phyloP scores from a whole-genome alignment of 2,329 filamentous ascomycete genomes.

The Chaetomiaceae sp. region DNA sequence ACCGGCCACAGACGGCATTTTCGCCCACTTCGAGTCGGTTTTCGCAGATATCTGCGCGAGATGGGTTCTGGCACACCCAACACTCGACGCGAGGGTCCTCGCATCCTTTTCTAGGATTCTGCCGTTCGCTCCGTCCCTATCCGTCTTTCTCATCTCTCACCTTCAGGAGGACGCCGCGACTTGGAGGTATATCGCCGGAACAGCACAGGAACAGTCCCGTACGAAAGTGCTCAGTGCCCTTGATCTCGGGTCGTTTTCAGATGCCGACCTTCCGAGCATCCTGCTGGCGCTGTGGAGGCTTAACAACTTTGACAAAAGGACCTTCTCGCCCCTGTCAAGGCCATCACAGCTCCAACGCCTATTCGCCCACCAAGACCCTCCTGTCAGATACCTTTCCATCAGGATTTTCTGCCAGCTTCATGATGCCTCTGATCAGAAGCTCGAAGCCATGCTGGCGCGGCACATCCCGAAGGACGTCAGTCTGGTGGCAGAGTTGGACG shows the following conservation, averaged over 20 bases:
- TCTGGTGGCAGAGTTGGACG: slow-evolving; percentile 69
- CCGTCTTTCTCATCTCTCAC: slow-evolving; percentile 53
- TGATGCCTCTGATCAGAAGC: slow-evolving; percentile 70
- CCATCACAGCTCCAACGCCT: slow-evolving; percentile 63
- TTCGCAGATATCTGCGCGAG: slow-evolving; percentile 78
- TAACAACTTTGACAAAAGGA: slow-evolving; percentile 65
- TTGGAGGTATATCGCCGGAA: no score
- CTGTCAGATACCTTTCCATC: slow-evolving; percentile 74
- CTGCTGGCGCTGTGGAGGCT: slow-evolving; percentile 73
- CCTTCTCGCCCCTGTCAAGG: slow-evolving; percentile 53
- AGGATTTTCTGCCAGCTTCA: slow-evolving; percentile 75
- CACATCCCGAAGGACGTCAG: slow-evolving; percentile 56
- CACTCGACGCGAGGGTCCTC: slow-evolving; percentile 44
- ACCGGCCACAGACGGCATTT: slow-evolving; percentile 64
- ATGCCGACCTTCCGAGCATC: slow-evolving; percentile 30
- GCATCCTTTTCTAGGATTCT: slow-evolving; percentile 73
- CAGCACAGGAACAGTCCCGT: background rate
- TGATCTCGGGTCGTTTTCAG: slow-evolving; percentile 18
- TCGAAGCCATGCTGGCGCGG: slow-evolving; percentile 62
- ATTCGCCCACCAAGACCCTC: slow-evolving; percentile 52
- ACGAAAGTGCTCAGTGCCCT: slow-evolving; percentile 10
- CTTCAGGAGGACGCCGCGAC: slow-evolving; percentile 18
- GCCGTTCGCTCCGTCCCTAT: slow-evolving; percentile 74
- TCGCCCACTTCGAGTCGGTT: slow-evolving; percentile 65
- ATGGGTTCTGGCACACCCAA: slow-evolving; percentile 56